Evolutionary conservation across 2,329 filamentous ascomycete species (phyloP), one percentile per base, ranked within the genome.

Genomic region (Gaeumannomyces tritici): DNA sequence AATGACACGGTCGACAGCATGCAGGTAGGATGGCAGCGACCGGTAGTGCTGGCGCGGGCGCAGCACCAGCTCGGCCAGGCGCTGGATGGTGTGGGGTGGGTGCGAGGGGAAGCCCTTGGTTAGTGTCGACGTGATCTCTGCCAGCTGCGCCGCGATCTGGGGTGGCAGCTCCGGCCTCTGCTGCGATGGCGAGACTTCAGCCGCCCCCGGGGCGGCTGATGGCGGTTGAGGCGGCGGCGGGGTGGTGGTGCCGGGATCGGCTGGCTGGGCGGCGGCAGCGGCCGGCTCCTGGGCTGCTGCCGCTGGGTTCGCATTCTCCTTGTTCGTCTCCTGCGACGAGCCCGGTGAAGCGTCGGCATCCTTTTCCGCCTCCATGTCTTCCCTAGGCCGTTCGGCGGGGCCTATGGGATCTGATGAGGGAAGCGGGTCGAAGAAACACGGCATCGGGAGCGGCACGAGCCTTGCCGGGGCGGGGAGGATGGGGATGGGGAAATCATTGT

Each of bases 51-150:
- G 81, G 64, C 80, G 88, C 1, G 95, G 95, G 29, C 81, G 76
- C 47, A 96, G 80, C 5, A 96, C 79, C 33, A 98, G 87, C 78
- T 99, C 95, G 27, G 92, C 86, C 27, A 99, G 83, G 54, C 95
- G 89, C 76, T 99, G 95, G 65, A 97, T 84, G 3, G 95, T 98
- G 73, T 98, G 91, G 0, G 95, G 95, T 1, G 95, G 93, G 68
- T 89, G 84, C 3, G 80, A 78, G 27, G 83, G 72, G 74, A 99
- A 99, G 67, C 83, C 83, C 3, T 79, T 80, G 60, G 75, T 79
- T 54, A 96, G 79, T 21, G 87, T 86, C 7, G 75, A 74, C 54
- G 76, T 80, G 66, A 91, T 87, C 63, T 83, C 83, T 64, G 75
- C 72, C 58, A 91, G 76, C 71, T 91, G 83, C 62, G 81, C 79